Base-by-base conservation (phyloP, 805 yeast species). In the Saturnispora kantuleensis region DNA sequence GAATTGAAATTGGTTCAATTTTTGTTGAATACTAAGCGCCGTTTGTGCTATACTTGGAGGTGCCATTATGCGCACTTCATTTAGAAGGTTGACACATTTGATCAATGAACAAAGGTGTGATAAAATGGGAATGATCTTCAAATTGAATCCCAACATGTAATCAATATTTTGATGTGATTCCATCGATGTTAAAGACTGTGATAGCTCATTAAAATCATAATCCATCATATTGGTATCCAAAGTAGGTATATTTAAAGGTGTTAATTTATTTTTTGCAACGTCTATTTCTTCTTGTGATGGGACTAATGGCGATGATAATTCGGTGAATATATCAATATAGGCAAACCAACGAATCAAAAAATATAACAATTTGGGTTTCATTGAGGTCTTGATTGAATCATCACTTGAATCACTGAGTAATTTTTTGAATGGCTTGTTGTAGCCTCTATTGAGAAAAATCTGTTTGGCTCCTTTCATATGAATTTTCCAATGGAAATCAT, bases 261-360 rank as follows among this genome's bases (percentile, higher is more conserved):
- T 37, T 11, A 18, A 12, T 34, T 35, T n/a, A 31, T 6, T 28
- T 35, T 33, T 36, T 17, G 42, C 42, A 6, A 37, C 17, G 3
- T 42, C 16, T 10, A 62, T 11, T 21, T 62, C 64, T 2, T 50
- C 55, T 1, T 42, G 39, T 4, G 62, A 38, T 31, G 67, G 64
- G 21, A 55, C 56, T 35, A 60, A 47, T 3, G 83, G 71, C 0
- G 85, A 71, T 1, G 84, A 74, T 18, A 83, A 62, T 1, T 77
- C 71, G 0, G 85, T 81, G 16, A 82, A 66, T 3, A 80, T 74
- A 53, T 81, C 87, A 31, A 79, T 62, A 54, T 79, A 83, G 0
- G 77, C 79, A 56, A 77, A 81, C 85, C 87, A 80, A 42, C 88
- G 62, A 50, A 73, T 65, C 38, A 83, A 63, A 52, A 83, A 83